These are phyloP conservation scores for Candida silvatica DNA, from an alignment of 805 yeast species.

Conservation along the genomic window DNA sequence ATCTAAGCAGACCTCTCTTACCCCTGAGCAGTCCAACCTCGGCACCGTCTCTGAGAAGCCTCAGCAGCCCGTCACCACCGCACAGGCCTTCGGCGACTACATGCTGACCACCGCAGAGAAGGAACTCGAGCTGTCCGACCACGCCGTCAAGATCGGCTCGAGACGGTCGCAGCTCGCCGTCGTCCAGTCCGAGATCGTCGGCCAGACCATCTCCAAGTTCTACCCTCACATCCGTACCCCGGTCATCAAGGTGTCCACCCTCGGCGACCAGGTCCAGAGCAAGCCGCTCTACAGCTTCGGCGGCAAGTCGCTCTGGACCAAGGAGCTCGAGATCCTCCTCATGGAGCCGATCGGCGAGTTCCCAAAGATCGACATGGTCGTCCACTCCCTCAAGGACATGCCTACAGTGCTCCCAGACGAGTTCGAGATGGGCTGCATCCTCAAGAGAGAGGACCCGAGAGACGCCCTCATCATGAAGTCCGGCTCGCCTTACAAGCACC, in stretches of 20 bases:
- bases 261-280: constrained; percentile 83
- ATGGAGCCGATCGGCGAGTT: constrained; percentile 54
- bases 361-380: constrained; percentile 77
- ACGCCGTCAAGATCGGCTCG: constrained; percentile 59
- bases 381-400: constrained; percentile 85
- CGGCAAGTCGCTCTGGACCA: constrained; percentile 95
- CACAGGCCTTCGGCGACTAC: constrained; percentile 2
- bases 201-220: constrained; percentile 39
- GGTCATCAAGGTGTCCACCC: constrained; percentile 70
- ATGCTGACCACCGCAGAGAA: constrained; percentile 1
- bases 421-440: constrained; percentile 81
- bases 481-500: constrained; percentile 51
- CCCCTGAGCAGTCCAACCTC: not conserved
- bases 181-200: constrained; percentile 72
- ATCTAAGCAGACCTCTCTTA: not conserved
- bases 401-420: constrained; percentile 89
- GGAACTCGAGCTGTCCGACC: constrained; percentile 1
- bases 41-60: constrained; percentile 2
- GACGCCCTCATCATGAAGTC: constrained; percentile 79
- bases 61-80: not conserved
- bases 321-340: constrained; percentile 78
- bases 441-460: constrained; percentile 84
- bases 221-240: constrained; percentile 67
- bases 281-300: constrained; percentile 91
- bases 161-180: constrained; percentile 85